Conservation (phyloP, 2,329 filamentous ascomycete genomes). For the Cadophora gregata region DNA sequence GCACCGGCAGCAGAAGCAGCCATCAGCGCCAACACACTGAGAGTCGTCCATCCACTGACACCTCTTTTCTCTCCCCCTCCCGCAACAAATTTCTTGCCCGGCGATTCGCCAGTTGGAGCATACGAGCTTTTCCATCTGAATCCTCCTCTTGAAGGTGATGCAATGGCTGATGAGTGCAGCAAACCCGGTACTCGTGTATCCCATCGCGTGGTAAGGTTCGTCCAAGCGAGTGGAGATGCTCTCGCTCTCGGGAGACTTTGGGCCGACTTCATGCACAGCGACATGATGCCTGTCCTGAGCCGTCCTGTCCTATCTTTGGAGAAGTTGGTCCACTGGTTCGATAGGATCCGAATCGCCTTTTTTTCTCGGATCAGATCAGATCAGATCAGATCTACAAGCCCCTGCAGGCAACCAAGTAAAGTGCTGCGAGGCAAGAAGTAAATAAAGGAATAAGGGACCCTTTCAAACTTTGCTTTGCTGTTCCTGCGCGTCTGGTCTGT, state of each 20-base stretch:
- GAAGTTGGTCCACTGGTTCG: neutral
- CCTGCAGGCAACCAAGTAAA: neutral
- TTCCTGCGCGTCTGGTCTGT: slow-evolving; percentile 1
- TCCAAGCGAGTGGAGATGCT: slow-evolving; percentile 18
- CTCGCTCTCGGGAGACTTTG: slow-evolving; percentile 23
- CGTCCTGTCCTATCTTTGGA: too few relatives aligned
- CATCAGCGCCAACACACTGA: slow-evolving; percentile 36
- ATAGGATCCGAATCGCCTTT: slow-evolving; percentile 1
- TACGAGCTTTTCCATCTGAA: slow-evolving; percentile 29
- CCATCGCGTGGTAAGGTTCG: slow-evolving; percentile 21
- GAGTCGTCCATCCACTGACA: slow-evolving; percentile 37
- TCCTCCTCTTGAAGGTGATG: neutral
- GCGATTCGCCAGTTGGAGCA: neutral
- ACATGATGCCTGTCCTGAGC: slow-evolving; percentile 22
- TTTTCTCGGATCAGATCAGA: neutral
- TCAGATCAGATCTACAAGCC: slow-evolving; percentile 13
- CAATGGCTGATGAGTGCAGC: neutral
- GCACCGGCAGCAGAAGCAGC: slow-evolving; percentile 32
- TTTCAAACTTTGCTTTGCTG: neutral
- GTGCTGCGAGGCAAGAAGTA: too few relatives aligned
- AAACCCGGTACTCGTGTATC: neutral
- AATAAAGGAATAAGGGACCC: neutral
- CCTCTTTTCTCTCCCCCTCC: neutral
- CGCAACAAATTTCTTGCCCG: neutral
- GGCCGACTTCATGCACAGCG: slow-evolving; percentile 32